Conservation (phyloP, 2,329 filamentous ascomycete genomes). For the Fusarium globosum region DNA sequence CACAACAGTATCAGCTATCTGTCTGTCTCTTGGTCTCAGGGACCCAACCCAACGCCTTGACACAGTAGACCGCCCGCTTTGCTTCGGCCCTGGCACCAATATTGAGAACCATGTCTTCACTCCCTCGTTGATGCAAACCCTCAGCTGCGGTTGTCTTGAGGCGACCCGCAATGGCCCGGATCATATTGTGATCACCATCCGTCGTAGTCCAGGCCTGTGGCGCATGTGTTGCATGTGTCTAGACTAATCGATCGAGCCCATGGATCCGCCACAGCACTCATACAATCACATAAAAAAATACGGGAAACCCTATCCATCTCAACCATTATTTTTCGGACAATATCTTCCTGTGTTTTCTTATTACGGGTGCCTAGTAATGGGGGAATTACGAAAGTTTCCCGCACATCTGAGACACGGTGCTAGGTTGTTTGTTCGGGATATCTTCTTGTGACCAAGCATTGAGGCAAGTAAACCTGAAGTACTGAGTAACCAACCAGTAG, state of each 20-base stretch:
- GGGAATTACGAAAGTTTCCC: neutral
- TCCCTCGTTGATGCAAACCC: conserved; percentile 1
- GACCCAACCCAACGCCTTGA: neutral
- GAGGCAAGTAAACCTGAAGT: neutral
- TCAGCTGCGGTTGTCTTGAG: neutral
- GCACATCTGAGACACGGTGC: neutral
- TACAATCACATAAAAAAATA: neutral
- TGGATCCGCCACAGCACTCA: neutral
- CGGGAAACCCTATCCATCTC: neutral
- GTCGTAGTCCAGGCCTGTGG: conserved; percentile 36
- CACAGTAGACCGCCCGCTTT: neutral
- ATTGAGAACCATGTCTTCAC: neutral
- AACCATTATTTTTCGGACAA: conserved; percentile 19
- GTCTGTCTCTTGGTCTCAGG: neutral
- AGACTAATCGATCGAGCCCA: conserved; percentile 36
- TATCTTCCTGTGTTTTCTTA: neutral
- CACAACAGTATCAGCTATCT: neutral
- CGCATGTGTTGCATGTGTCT: conserved; percentile 28
- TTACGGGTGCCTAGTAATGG: neutral
- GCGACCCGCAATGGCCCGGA: conserved; percentile 34
- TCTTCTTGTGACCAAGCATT: neutral
- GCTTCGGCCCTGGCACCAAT: neutral
- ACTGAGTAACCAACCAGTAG: neutral
- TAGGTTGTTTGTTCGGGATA: neutral
- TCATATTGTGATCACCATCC: neutral